Percentiles rank a stretch among this genome's conserved stretches.
phyloP scores from a whole-genome alignment of 2,329 filamentous ascomycete genomes.

The Knufia fluminis region DNA sequence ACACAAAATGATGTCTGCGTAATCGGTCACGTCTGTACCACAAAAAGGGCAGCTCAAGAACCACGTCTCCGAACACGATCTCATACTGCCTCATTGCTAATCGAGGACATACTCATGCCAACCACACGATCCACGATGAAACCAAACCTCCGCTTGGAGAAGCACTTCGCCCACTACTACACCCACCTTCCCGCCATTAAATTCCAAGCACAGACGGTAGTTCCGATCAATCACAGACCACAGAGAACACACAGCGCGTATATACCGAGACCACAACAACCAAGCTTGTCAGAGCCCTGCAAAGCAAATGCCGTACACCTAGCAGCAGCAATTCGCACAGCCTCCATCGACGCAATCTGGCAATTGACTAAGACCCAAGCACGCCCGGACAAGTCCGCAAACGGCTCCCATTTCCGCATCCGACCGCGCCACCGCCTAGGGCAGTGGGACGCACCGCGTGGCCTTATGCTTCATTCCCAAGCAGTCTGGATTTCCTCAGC shows the following conservation, averaged over 20 bases:
- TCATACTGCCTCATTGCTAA: no score
- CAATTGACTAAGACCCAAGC: no score
- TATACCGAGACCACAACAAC: conserved; percentile 3
- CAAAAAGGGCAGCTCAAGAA: no score
- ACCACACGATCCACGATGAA: background rate
- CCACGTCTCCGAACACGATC: no score
- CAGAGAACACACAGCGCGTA: conserved; percentile 1
- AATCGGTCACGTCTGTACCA: no score
- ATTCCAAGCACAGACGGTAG: conserved; percentile 7
- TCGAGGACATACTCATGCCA: conserved; percentile 13
- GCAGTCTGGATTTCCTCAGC: no score
- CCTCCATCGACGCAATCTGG: conserved; percentile 10
- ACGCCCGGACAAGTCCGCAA: no score
- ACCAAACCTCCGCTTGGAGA: conserved; percentile 5
- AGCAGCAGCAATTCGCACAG: conserved; percentile 11
- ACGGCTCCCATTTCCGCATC: no score
- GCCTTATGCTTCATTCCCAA: no score
- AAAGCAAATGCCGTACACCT: conserved; percentile 9
- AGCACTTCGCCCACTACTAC: conserved; percentile 10
- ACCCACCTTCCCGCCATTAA: conserved; percentile 8
- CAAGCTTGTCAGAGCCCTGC: conserved; percentile 2
- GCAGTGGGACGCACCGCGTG: no score
- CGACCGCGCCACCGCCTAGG: no score
- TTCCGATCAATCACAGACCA: background rate
- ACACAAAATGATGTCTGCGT: no score